Evolutionary conservation across 2,329 filamentous ascomycete genomes (phyloP), one percentile per base, ranked within the genome.

Genomic region (Arthrobotrys pseudoclavata): DNA sequence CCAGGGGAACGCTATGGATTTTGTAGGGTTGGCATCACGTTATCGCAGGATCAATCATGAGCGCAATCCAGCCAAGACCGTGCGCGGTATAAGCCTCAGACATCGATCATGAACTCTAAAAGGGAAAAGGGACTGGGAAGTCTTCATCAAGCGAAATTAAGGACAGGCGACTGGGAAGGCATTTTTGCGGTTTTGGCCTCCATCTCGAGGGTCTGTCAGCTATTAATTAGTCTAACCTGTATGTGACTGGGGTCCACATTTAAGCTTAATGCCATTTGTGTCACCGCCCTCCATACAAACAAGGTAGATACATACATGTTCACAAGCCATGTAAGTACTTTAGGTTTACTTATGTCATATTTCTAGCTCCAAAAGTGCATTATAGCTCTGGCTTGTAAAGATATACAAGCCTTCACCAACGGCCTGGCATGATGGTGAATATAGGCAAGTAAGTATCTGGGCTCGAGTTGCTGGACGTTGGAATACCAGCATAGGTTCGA

Each of bases 141-240:
- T 50, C 45, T 61, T 71, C 57, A 57, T 37, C 22, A 66, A 66
- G 69, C 69, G 69, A 72, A 52, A 72, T 72, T 72, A 66, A 66
- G 61, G 69, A 40, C 12, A 71, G 60, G 69, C 69, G 60, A 66
- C 69, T 42, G 50, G 69, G 69, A 60, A 66, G 60, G 60, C 60
- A 20, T 47, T 47, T 42, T 60, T 72, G 69, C 69, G 69, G 48
- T 60, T 72, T 72, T 72, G 69, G 69, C 60, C 40, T n/a, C 24
- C n/a, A 24, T 57, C 26, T 57, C n/a, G 24, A 13, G 31, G n/a
- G 20, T 3, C n/a, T 13, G 55, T 15, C 31, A 26, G 37, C 37
- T 15, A 40, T 40, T 40, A 6, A 40, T 40, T 0, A 22, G 31
- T 60, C 34, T 29, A 18, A 10, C 50, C 31, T 9, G n/a, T n/a